Conservation (phyloP, 1,284 basidiomycete genomes). For the Schizophyllum amplum region DNA sequence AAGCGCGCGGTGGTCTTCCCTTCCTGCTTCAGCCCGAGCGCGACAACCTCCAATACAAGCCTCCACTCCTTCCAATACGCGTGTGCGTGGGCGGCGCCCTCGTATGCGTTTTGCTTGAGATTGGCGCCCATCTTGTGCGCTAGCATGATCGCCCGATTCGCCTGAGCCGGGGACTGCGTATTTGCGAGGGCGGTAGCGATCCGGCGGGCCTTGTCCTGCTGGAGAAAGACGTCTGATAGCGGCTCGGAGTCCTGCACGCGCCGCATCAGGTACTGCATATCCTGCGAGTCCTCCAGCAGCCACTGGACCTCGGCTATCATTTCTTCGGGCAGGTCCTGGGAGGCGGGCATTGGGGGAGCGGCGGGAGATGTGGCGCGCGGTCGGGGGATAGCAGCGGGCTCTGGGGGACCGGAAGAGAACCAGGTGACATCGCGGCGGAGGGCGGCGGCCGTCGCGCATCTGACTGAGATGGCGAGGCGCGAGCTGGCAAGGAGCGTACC, state of each 20-base stretch:
- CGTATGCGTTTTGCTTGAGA: slow-evolving; percentile 50
- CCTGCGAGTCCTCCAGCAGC: background rate
- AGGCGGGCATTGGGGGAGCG: background rate
- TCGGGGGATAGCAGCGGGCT: background rate
- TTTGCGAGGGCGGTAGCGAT: slow-evolving; percentile 38
- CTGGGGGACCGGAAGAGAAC: background rate
- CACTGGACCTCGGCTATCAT: background rate
- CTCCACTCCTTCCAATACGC: slow-evolving; percentile 41
- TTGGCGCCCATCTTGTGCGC: slow-evolving; percentile 29
- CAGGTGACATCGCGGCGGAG: background rate
- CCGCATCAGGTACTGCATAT: background rate
- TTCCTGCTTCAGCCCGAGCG: slow-evolving; percentile 36
- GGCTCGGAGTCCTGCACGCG: background rate
- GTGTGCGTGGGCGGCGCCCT: slow-evolving; percentile 41
- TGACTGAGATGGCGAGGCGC: background rate
- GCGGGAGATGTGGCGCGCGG: background rate
- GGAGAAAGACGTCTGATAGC: background rate
- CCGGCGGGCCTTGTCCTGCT: slow-evolving; percentile 23
- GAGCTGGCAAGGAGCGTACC: background rate
- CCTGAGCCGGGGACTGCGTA: slow-evolving; percentile 29
- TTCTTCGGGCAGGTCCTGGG: background rate
- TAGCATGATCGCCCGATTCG: slow-evolving; percentile 29
- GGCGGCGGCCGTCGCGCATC: background rate
- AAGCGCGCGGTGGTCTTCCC: slow-evolving; percentile 43
- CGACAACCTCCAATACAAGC: slow-evolving; percentile 36